phyloP scores from a whole-genome alignment of 1,284 basidiomycete species.

The Cryptococcus sp. region DNA sequence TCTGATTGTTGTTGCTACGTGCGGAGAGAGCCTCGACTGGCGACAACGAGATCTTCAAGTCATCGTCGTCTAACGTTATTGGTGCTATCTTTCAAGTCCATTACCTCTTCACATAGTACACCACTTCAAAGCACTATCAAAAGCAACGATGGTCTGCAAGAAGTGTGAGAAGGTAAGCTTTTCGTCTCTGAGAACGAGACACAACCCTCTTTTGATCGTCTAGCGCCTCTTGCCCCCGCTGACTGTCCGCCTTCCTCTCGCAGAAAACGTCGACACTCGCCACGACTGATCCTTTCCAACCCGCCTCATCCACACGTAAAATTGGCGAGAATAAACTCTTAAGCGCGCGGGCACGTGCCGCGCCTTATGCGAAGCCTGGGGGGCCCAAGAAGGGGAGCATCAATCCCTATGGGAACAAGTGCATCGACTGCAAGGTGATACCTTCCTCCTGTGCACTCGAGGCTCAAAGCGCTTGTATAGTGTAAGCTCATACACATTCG shows the following conservation, averaged over 20 bases:
- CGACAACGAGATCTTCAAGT: too few species aligned
- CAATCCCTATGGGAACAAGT: conserved; percentile 48
- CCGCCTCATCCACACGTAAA: conserved; percentile 45
- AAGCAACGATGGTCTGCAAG: conserved; percentile 48
- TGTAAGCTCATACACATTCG: not conserved
- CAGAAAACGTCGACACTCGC: conserved; percentile 48
- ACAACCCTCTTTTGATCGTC: not conserved
- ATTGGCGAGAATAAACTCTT: conserved; percentile 52
- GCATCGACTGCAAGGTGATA: conserved; percentile 49
- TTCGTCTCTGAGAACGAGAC: too few species aligned
- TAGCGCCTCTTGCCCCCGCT: not conserved
- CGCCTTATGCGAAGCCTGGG: conserved; percentile 40
- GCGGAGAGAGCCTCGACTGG: too few species aligned
- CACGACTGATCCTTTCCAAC: conserved; percentile 44
- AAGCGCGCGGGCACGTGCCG: conserved; percentile 34
- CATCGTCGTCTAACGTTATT: too few species aligned
- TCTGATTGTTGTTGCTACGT: too few species aligned
- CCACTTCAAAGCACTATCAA: too few species aligned
- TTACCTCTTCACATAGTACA: too few species aligned
- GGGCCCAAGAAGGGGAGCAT: conserved; percentile 27
- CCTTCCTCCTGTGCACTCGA: not conserved
- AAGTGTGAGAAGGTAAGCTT: conserved; percentile 50
- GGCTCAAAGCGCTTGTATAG: not conserved
- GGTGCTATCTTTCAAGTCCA: too few species aligned
- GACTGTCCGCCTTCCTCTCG: conserved; percentile 1